Base-by-base conservation (phyloP, 225 moss, liverwort and hornwort genomes). In the Bryum argenteum region DNA sequence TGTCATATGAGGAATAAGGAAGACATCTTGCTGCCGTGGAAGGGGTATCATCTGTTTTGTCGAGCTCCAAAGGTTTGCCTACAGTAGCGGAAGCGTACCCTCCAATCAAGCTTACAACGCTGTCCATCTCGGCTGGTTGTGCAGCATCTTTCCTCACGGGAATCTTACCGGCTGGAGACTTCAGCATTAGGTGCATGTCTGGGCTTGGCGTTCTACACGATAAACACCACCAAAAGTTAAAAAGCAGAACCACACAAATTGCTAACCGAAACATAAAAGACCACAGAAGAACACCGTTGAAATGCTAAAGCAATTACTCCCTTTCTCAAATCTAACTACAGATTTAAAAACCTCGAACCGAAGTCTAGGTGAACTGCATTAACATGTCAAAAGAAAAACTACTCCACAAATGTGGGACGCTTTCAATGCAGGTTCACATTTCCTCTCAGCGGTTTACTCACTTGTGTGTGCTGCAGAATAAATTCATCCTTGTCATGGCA, bases 1-100 rank as follows among this genome's bases (percentile, higher is more conserved):
- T 89, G 66, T 98, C 92, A 71, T 87, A 85, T 21, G 88, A 63
- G 69, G 75, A 85, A 75, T 85, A 91, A 38, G 88, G 87, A 58
- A 74, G 92, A 74, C 98, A 94, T 77, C 98, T 89, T n/a, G 98
- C 91, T 79, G 98, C 89, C 70, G 91, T 80, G 38, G 90, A 89
- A 52, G 78, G 54, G 45, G 87, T 82, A 68, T 85, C 85, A 66
- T 85, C 78, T 42, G 38, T 76, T 69, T 80, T 78, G 43, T 64
- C 63, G 26, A 45, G 81, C 69, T 88, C 88, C 64, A 79, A 63
- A 42, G 86, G 71, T 63, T 78, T 80, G 59, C 84, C 85, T 9
- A 58, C 72, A 67, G 63, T 75, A 48, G 82, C 75, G 23, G 83
- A 75, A 28, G 83, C 67, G 57, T 80, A 84, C 51, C 79, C 89